Evolutionary conservation across 768 basidiomycete species (phyloP).

Genomic region (Boletus rufocinnamomeus): DNA sequence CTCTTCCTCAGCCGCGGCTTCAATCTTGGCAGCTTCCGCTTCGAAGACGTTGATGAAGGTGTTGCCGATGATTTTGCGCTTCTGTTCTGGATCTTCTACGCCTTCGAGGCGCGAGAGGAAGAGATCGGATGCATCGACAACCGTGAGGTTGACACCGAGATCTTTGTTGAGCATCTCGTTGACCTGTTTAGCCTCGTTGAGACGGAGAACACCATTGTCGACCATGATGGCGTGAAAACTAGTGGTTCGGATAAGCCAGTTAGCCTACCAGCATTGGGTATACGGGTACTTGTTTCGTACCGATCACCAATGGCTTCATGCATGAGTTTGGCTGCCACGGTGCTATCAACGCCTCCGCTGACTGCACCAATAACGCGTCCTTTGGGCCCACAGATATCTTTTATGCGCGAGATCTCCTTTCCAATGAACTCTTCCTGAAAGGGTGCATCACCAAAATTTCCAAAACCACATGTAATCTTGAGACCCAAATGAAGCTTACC

Average conservation of each 20-base stretch:
- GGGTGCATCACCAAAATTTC: neutral
- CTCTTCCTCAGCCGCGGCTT: constrained; percentile 76
- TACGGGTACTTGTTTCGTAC: constrained; percentile 41
- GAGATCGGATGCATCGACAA: constrained; percentile 92
- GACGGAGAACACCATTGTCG: constrained; percentile 94
- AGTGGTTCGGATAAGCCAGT: constrained; percentile 3
- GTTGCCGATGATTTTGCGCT: constrained; percentile 98
- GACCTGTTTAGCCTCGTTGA: constrained; percentile 90
- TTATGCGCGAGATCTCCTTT: constrained; percentile 92
- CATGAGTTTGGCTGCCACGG: constrained; percentile 98
- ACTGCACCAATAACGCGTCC: constrained; percentile 98
- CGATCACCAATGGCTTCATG: constrained; percentile 98
- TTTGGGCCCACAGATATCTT: constrained; percentile 89
- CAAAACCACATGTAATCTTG: constrained; percentile 7
- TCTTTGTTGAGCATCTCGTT: constrained; percentile 90
- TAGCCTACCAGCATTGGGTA: neutral
- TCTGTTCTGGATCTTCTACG: constrained; percentile 94
- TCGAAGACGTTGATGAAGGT: constrained; percentile 99
- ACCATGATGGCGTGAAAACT: constrained; percentile 99
- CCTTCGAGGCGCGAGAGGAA: constrained; percentile 89
- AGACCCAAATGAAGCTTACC: constrained; percentile 47
- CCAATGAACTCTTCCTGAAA: constrained; percentile 93
- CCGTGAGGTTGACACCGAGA: constrained; percentile 94
- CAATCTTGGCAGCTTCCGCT: constrained; percentile 87
- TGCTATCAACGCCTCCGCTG: constrained; percentile 96